A percentile compares a stretch with the other conserved stretches of the same genome.
Conservation (phyloP, 176 grass and related monocot genomes). For the Rhynchospora pubera region DNA sequence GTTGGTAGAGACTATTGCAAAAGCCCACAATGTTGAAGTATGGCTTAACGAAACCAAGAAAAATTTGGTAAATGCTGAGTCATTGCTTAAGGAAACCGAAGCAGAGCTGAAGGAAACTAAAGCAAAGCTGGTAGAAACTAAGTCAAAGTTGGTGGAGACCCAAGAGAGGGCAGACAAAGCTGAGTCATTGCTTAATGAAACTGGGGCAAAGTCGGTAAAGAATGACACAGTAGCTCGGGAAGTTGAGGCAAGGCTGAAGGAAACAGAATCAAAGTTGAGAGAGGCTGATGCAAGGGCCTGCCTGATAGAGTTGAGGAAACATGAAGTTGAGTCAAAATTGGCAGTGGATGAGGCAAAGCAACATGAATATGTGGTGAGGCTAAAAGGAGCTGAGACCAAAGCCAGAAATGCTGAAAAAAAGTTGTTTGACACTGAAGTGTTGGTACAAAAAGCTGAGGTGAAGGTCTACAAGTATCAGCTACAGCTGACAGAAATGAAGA, state of each 20-base stretch:
- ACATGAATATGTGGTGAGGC: neutral
- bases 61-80: neutral
- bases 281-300: neutral
- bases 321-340: neutral
- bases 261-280: neutral
- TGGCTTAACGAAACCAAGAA: neutral
- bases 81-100: neutral
- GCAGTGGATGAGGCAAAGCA: neutral
- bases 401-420: neutral
- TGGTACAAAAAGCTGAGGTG: neutral
- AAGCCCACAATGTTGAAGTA: neutral
- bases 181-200: neutral
- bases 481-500: neutral
- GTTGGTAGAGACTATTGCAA: neutral
- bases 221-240: neutral
- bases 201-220: neutral
- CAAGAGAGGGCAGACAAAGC: neutral
- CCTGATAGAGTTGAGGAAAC: neutral
- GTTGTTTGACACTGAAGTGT: neutral
- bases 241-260: neutral
- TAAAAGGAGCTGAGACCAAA: neutral
- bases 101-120: neutral
- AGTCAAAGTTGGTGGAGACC: neutral
- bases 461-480: neutral
- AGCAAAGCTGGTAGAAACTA: neutral